Conservation (phyloP, 23 red algal species). For the Gracilariopsis chorda region DNA sequence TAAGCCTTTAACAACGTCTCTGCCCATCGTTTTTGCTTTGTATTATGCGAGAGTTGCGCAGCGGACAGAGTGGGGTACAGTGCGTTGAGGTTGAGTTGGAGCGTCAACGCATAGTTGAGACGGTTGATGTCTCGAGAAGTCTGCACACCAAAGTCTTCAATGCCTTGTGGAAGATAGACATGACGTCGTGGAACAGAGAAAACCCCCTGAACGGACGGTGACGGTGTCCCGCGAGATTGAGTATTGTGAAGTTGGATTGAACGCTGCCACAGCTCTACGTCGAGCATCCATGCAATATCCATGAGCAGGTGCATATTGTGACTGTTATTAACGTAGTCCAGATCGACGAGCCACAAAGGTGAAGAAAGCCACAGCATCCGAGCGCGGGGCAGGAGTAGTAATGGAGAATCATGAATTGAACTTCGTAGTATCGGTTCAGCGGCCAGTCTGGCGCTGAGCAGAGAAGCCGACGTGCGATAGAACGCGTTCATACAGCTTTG, state of each 20-base stretch:
- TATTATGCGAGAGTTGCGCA: not conserved
- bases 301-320: constrained; percentile 10
- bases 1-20: not conserved
- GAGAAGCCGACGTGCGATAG: too few species aligned
- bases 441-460: too few species aligned
- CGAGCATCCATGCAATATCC: not conserved
- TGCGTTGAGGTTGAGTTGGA: not conserved
- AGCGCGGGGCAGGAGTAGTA: not conserved
- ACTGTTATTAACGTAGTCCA: not conserved
- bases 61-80: constrained; percentile 1
- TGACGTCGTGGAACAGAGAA: not conserved
- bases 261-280: not conserved
- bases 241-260: not conserved
- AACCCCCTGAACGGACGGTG: too few species aligned
- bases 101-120: not conserved
- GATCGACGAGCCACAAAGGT: not conserved
- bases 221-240: not conserved
- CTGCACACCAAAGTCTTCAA: not conserved
- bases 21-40: not conserved
- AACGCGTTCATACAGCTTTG: too few species aligned
- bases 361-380: not conserved
- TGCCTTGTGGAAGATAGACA: constrained; percentile 8
- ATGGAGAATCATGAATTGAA: too few species aligned
- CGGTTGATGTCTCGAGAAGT: not conserved
- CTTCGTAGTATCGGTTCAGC: too few species aligned